Conservation (phyloP, 1,284 basidiomycete genomes). For the Rugosomyces carneus region DNA sequence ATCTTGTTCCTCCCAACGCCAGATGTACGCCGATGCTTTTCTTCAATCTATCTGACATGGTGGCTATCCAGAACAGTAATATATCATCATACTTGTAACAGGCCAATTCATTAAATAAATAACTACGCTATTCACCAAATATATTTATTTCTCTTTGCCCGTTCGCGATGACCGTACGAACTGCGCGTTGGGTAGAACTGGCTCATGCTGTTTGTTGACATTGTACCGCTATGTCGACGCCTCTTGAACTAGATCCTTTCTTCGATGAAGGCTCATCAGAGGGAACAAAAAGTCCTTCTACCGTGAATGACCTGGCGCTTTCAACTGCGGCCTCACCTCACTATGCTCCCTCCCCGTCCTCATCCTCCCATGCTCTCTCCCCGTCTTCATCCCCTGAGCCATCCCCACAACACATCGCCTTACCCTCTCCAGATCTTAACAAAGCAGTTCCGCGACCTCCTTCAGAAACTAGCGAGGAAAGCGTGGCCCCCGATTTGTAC, state of each 20-base stretch:
- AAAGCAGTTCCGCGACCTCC: conserved; percentile 42
- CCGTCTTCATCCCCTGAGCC: conserved; percentile 14
- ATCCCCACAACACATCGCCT: conserved; percentile 15
- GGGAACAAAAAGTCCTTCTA: conserved; percentile 18
- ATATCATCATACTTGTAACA: conserved; percentile 42
- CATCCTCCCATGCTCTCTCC: conserved; percentile 13
- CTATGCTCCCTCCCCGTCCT: conserved; percentile 30
- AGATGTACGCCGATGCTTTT: conserved; percentile 63
- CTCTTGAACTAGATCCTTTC: conserved; percentile 58
- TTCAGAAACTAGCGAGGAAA: conserved; percentile 38
- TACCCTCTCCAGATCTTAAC: conserved; percentile 28
- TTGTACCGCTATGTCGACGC: too few species aligned
- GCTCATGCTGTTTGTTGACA: too few species aligned
- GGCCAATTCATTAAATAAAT: conserved; percentile 78
- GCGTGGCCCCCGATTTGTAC: conserved; percentile 49
- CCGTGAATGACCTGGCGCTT: conserved; percentile 26
- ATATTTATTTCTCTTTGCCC: conserved; percentile 71
- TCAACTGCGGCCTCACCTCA: conserved; percentile 26
- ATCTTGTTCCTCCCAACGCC: conserved; percentile 78
- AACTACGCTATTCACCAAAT: conserved; percentile 74
- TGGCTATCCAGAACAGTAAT: conserved; percentile 58
- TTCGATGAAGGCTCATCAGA: conserved; percentile 37
- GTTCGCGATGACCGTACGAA: conserved; percentile 61
- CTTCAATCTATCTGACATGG: conserved; percentile 44
- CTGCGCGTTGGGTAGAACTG: too few species aligned